Conservation (phyloP, 441 rosid genomes). For the Erodium moschatum region DNA sequence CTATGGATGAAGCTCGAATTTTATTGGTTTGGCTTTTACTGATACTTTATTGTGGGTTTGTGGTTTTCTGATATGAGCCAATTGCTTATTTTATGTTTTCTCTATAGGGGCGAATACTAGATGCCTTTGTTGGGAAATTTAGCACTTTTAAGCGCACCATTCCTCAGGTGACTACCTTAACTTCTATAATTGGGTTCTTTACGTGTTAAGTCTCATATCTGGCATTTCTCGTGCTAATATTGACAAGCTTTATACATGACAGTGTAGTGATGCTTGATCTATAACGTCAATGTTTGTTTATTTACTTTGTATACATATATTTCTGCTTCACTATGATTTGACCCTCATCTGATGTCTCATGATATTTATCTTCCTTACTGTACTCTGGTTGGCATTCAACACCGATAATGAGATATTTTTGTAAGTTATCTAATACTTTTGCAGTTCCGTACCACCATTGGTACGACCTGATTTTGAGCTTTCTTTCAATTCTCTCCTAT, state of each 20-base stretch:
- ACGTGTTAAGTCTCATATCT: background rate
- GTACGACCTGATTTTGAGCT: background rate
- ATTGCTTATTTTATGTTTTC: constrained; percentile 18
- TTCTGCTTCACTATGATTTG: constrained; percentile 11
- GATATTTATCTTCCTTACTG: background rate
- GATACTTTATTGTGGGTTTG: constrained; percentile 11
- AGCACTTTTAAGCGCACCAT: constrained; percentile 86
- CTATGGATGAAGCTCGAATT: constrained; percentile 91
- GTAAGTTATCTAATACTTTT: background rate
- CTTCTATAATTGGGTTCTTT: background rate
- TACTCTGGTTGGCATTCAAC: background rate
- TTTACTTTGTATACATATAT: background rate
- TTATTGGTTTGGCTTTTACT: constrained; percentile 48
- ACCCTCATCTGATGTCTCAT: background rate
- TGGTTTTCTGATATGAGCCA: background rate
- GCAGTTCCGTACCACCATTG: background rate
- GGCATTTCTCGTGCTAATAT: background rate
- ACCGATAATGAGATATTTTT: background rate
- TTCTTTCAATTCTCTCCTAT: background rate
- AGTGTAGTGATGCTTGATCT: background rate
- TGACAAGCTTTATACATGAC: background rate
- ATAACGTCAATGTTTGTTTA: background rate
- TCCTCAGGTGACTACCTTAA: constrained; percentile 63
- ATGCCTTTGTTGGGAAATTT: constrained; percentile 97
- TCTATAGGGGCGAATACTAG: constrained; percentile 80